These are phyloP conservation scores for Starmerella bombi DNA, from an alignment of 805 yeast species.

Conservation along the genomic window DNA sequence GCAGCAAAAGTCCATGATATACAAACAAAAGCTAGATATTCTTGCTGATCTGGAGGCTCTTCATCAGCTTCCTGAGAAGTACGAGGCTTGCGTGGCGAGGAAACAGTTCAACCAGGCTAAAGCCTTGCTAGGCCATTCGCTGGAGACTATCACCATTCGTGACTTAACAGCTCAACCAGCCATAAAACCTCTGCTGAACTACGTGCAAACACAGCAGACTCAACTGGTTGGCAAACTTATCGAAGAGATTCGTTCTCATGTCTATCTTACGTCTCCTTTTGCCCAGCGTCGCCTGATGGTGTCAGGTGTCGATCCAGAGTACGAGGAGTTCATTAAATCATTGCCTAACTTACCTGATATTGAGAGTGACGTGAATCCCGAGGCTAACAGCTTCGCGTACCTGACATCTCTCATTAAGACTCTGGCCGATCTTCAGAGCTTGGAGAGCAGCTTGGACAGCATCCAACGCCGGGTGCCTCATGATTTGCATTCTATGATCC, in stretches of 20 bases:
- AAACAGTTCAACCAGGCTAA: constrained; percentile 59
- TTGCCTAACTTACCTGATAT: constrained; percentile 11
- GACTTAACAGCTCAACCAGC: constrained; percentile 25
- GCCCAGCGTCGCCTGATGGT: constrained; percentile 16
- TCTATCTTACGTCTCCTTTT: constrained; percentile 43
- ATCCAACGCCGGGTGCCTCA: constrained; percentile 1
- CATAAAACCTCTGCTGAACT: constrained; percentile 24
- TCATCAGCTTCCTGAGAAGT: constrained; percentile 42
- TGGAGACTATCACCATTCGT: constrained; percentile 25
- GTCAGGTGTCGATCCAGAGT: constrained; percentile 5
- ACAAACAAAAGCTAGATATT: constrained; percentile 56
- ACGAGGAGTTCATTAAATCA: constrained; percentile 8
- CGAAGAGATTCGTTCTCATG: constrained; percentile 61
- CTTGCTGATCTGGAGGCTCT: constrained; percentile 54
- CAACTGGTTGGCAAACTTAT: constrained; percentile 52
- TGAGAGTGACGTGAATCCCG: constrained; percentile 13
- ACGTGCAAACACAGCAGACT: constrained; percentile 29
- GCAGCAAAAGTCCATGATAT: constrained; percentile 46
- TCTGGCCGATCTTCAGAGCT: constrained; percentile 36
- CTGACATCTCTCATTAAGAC: constrained; percentile 42
- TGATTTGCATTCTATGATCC: constrained; percentile 5
- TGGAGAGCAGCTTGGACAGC: constrained; percentile 7
- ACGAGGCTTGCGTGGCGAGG: constrained; percentile 57
- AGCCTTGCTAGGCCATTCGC: constrained; percentile 36
- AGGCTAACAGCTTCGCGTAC: constrained; percentile 40